These are phyloP conservation scores for Rickenella mellea DNA, from an alignment of 768 basidiomycete genomes.

Conservation along the genomic window DNA sequence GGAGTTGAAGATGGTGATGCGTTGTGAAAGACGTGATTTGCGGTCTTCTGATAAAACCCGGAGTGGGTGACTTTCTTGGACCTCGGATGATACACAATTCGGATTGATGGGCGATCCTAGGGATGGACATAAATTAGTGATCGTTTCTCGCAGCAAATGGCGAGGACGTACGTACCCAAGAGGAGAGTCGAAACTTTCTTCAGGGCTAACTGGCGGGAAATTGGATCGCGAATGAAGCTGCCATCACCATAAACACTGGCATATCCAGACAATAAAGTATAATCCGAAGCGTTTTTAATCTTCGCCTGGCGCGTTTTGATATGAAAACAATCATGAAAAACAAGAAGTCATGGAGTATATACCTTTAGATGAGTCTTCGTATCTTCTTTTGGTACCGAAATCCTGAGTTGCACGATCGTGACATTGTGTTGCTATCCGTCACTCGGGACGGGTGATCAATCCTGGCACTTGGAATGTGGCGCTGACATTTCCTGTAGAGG, in stretches of 20 bases:
- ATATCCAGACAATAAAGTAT: too few relatives aligned
- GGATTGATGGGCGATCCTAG: slow-evolving; percentile 29
- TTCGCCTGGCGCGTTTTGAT: too few relatives aligned
- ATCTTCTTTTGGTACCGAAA: slow-evolving; percentile 30
- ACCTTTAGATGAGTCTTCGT: slow-evolving; percentile 30
- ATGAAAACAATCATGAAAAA: too few relatives aligned
- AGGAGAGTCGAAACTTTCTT: slow-evolving; percentile 35
- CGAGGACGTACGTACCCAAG: slow-evolving; percentile 31
- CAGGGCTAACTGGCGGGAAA: slow-evolving; percentile 23
- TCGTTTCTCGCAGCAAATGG: too few relatives aligned
- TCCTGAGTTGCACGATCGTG: slow-evolving; percentile 30
- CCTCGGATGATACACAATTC: slow-evolving; percentile 29
- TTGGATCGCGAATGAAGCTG: background rate
- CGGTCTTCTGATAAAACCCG: slow-evolving; percentile 26
- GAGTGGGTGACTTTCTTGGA: slow-evolving; percentile 23
- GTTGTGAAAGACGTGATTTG: slow-evolving; percentile 23
- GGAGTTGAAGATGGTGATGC: slow-evolving; percentile 29
- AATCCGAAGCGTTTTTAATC: too few relatives aligned
- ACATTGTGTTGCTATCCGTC: slow-evolving; percentile 32
- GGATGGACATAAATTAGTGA: background rate
- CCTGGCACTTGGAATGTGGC: slow-evolving; percentile 35
- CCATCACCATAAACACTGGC: too few relatives aligned
- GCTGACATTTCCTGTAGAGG: slow-evolving; percentile 27
- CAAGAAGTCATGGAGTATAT: too few relatives aligned
- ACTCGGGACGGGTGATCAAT: slow-evolving; percentile 29